Evolutionary conservation across 129 eudicot species (phyloP).

Genomic region (Logfia minima): DNA sequence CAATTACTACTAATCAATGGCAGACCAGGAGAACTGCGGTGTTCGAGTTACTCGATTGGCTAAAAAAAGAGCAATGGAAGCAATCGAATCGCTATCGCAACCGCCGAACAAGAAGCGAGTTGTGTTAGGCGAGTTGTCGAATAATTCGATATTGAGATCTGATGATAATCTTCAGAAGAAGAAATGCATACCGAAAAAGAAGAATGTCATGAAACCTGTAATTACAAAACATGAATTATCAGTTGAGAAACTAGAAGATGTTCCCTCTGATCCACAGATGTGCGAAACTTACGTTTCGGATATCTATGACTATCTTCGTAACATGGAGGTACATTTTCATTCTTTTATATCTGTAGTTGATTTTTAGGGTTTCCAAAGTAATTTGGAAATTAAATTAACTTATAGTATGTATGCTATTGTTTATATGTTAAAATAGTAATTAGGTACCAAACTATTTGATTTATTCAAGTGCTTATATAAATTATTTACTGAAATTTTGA

Average conservation of each 20-base stretch:
- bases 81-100: slow-evolving; percentile 25
- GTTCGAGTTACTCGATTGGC: slow-evolving; percentile 62
- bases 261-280: slow-evolving; percentile 69
- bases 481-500: not conserved
- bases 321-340: slow-evolving; percentile 62
- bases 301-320: slow-evolving; percentile 62
- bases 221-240: slow-evolving; percentile 19
- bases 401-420: not conserved
- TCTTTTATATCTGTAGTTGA: not conserved
- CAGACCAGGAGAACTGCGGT: slow-evolving; percentile 56
- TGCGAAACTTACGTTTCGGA: slow-evolving; percentile 57
- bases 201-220: slow-evolving; percentile 21
- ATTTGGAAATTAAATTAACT: not conserved
- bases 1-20: slow-evolving; percentile 31
- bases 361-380: not conserved
- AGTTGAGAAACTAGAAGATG: slow-evolving; percentile 14
- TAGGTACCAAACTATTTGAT: not conserved
- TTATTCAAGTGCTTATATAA: not conserved
- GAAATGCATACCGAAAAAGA: slow-evolving; percentile 28
- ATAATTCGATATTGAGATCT: slow-evolving; percentile 4
- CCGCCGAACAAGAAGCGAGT: slow-evolving; percentile 62
- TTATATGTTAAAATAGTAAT: not conserved
- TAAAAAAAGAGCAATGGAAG: slow-evolving; percentile 57
- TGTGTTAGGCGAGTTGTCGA: slow-evolving; percentile 68
- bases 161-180: not conserved